phyloP scores from a whole-genome alignment of 2,329 filamentous ascomycete genomes.

The Hypoxylon sp. region DNA sequence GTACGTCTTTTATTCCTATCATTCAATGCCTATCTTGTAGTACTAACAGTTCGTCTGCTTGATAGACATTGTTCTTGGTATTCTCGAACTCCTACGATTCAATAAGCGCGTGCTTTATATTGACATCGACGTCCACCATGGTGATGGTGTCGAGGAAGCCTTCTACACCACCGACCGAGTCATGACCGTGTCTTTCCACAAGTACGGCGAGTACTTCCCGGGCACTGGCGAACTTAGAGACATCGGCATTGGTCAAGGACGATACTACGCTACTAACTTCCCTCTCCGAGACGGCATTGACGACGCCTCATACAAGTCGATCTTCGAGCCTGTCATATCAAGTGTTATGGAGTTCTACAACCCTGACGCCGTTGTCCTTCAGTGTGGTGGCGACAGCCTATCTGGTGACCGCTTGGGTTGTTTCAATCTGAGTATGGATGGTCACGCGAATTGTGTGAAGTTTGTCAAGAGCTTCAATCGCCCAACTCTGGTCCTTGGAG shows the following conservation, averaged over 20 bases:
- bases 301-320: conserved; percentile 87
- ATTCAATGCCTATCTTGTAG: neutral
- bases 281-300: conserved; percentile 93
- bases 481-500: conserved; percentile 92
- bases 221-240: conserved; percentile 90
- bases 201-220: conserved; percentile 97
- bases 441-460: conserved; percentile 93
- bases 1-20: conserved; percentile 64
- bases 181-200: conserved; percentile 95
- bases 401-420: conserved; percentile 95
- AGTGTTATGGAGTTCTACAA: conserved; percentile 90
- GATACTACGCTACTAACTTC: conserved; percentile 92
- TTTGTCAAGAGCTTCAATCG: conserved; percentile 89
- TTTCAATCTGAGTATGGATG: conserved; percentile 97
- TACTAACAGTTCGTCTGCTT: conserved; percentile 64
- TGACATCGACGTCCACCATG: conserved; percentile 95
- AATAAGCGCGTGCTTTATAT: conserved; percentile 98
- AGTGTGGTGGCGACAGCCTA: conserved; percentile 95
- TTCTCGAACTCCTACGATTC: conserved; percentile 90
- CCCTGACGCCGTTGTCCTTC: conserved; percentile 92
- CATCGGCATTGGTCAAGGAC: conserved; percentile 88
- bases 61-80: conserved; percentile 93
- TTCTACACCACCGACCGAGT: conserved; percentile 95
- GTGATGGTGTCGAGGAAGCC: conserved; percentile 92
- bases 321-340: conserved; percentile 92